These are phyloP conservation scores for Leptodontidium sp. DNA, from an alignment of 2,329 filamentous ascomycete species.

Conservation along the genomic window DNA sequence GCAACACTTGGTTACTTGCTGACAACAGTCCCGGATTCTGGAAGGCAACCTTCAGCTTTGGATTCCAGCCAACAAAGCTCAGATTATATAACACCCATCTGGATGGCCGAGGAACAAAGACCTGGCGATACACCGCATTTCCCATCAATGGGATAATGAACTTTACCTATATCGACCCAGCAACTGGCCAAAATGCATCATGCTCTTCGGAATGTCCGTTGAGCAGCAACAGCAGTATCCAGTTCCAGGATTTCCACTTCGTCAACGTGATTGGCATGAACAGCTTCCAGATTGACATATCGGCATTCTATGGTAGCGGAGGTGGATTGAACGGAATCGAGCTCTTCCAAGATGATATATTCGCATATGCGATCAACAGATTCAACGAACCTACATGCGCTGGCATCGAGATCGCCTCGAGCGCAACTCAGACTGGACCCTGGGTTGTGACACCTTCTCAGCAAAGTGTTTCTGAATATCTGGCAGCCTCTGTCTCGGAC, in stretches of 20 bases:
- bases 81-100: conserved; percentile 87
- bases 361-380: conserved; percentile 81
- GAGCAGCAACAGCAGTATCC: conserved; percentile 69
- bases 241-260: conserved; percentile 90
- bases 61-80: conserved; percentile 86
- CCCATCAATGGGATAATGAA: conserved; percentile 96
- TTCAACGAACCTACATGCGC: conserved; percentile 91
- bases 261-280: conserved; percentile 90
- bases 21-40: conserved; percentile 82
- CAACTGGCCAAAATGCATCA: conserved; percentile 68
- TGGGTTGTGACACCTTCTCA: conserved; percentile 76
- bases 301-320: conserved; percentile 85
- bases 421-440: conserved; percentile 72
- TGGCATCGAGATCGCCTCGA: conserved; percentile 68
- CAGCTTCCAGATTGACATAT: conserved; percentile 84
- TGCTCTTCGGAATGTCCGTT: conserved; percentile 90
- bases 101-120: conserved; percentile 85
- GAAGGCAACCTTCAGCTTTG: conserved; percentile 83
- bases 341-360: conserved; percentile 85
- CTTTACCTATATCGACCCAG: conserved; percentile 85
- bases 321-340: conserved; percentile 88
- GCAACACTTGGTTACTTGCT: conserved; percentile 82
- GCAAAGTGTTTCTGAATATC: conserved; percentile 77
- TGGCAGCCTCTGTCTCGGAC: conserved; percentile 71
- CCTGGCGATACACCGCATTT: conserved; percentile 84